Evolutionary conservation across 2,329 filamentous ascomycete genomes (phyloP), one percentile per base, ranked within the genome.

Genomic region (Aureobasidium musti): DNA sequence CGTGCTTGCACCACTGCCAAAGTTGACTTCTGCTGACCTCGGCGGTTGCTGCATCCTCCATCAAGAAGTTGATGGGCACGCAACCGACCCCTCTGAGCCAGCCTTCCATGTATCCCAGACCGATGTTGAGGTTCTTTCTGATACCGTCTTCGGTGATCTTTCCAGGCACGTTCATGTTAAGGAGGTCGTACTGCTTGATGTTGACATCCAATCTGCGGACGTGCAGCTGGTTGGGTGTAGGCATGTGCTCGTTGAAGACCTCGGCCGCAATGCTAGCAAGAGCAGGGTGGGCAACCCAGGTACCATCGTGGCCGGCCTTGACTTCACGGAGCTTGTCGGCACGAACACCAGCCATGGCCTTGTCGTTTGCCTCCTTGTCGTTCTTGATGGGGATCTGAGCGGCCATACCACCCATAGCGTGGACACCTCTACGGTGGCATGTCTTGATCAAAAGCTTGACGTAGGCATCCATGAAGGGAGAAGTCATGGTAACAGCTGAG

Each of bases 331-430:
- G 86, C 86, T 99, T 99, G 81, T 99, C 95, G 67, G 91, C 91
- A 69, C 92, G 90, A 52, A 99, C 92, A 68, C 87, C 89, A 71
- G 92, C 91, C 93, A 98, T 97, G 71, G 94, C 94, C 77, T 88
- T 89, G 74, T 97, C 92, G 80, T 98, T 97, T 76, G 93, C 94
- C 56, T 86, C 87, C 72, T 89, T 87, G 80, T 98, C 91, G 77
- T 95, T 90, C 85, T 98, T 98, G 84, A 98, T 97, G 69, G 95
- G 95, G 75, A 99, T 99, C 81, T 98, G 95, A 45, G 95, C 95
- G 3, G 94, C 94, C 95, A 99, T 98, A 71, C 95, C 95, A 72
- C 95, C 87, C 95, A 98, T 98, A 71, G 95, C 95, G 80, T 98
- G 95, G n/a, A 98, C 95, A 65, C 93, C 92, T 73, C 95, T 89